A percentile compares a stretch with the other conserved stretches of the same genome.
Conservation (phyloP, 768 basidiomycete genomes). For the Xerocomus brunneocitrinus region DNA sequence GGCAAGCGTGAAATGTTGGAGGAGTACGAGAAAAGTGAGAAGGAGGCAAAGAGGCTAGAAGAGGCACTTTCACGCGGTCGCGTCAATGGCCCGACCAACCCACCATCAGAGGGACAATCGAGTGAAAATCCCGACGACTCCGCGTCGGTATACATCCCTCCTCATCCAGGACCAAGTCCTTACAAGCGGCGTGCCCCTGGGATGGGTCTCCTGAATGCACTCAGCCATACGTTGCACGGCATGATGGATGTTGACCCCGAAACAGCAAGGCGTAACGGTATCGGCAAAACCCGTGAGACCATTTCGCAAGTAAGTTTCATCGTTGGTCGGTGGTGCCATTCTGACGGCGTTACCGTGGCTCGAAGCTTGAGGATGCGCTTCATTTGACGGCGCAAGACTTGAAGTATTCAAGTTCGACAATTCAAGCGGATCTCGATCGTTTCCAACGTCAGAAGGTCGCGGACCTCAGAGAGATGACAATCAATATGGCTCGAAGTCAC, state of each 20-base stretch:
- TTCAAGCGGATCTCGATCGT: constrained; percentile 95
- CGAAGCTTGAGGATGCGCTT: constrained; percentile 89
- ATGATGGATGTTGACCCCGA: constrained; percentile 99
- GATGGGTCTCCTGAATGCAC: constrained; percentile 83
- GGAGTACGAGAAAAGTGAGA: constrained; percentile 89
- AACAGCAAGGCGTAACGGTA: constrained; percentile 86
- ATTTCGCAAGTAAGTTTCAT: constrained; percentile 77
- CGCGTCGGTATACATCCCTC: constrained; percentile 55
- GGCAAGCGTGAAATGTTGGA: constrained; percentile 78
- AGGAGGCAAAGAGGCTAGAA: constrained; percentile 83
- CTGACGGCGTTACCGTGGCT: constrained; percentile 16
- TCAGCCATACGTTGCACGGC: constrained; percentile 92
- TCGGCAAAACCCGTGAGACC: constrained; percentile 89
- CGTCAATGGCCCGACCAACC: constrained; percentile 24
- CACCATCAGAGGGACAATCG: constrained; percentile 30
- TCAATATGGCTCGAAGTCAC: constrained; percentile 85
- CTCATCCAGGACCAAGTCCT: constrained; percentile 78
- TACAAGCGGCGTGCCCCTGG: constrained; percentile 61
- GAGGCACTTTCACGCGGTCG: constrained; percentile 72
- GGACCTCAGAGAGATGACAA: constrained; percentile 90
- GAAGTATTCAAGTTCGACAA: constrained; percentile 93
- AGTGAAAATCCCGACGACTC: constrained; percentile 37
- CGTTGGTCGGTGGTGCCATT: constrained; percentile 7
- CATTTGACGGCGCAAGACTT: constrained; percentile 91
- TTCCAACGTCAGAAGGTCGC: constrained; percentile 99